These are phyloP conservation scores for Lagenaria siceraria DNA, from an alignment of 306 rosid genomes.

Conservation along the genomic window DNA sequence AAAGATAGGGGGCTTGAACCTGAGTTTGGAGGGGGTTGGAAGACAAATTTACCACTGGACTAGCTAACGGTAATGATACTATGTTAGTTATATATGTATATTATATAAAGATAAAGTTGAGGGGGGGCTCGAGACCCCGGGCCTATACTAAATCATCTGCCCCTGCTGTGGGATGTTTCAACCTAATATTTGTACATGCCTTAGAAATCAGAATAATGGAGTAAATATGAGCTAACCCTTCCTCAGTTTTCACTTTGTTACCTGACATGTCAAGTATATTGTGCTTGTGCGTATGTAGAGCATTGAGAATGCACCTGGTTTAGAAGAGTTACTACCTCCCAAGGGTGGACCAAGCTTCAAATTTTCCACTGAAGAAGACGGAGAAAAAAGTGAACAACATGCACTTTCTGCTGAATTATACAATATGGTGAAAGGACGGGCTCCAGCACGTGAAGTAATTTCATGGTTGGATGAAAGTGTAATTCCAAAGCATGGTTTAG, in stretches of 20 bases:
- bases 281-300: slow-evolving; percentile 34
- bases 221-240: not conserved
- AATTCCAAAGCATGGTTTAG: slow-evolving; percentile 66
- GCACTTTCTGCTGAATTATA: slow-evolving; percentile 61
- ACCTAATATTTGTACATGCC: not conserved
- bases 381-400: slow-evolving; percentile 41
- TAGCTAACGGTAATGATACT: too few species aligned
- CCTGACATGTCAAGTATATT: slow-evolving; percentile 9
- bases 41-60: too few species aligned
- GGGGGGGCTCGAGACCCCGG: too few species aligned
- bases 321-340: slow-evolving; percentile 91
- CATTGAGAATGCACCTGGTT: slow-evolving; percentile 91
- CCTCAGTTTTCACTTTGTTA: not conserved
- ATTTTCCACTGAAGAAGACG: slow-evolving; percentile 41
- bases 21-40: too few species aligned
- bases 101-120: too few species aligned
- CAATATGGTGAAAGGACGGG: slow-evolving; percentile 79
- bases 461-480: slow-evolving; percentile 77
- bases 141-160: too few species aligned
- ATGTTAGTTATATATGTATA: too few species aligned
- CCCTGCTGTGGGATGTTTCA: not conserved
- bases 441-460: slow-evolving; percentile 73
- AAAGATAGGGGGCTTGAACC: too few species aligned
- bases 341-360: slow-evolving; percentile 72
- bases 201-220: not conserved